A percentile compares a stretch with the other conserved stretches of the same genome.
phyloP scores from a whole-genome alignment of 2,329 filamentous ascomycete species.

The Corynespora cassiicola region DNA sequence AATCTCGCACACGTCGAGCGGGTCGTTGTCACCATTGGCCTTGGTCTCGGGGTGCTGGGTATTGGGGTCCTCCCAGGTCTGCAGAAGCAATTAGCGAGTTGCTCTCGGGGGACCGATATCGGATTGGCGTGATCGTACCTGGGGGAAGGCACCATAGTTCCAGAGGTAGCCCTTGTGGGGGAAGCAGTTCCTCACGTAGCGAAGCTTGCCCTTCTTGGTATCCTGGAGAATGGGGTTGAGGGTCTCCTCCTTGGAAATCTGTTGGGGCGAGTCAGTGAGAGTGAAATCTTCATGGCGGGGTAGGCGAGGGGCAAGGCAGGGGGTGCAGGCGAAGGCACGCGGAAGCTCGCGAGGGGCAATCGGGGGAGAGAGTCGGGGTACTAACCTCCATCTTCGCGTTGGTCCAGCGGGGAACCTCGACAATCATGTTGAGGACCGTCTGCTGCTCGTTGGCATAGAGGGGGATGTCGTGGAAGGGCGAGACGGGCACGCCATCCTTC shows the following conservation, averaged over 20 bases:
- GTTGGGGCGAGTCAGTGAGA: constrained; percentile 33
- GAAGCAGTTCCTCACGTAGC: constrained; percentile 99
- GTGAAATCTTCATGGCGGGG: constrained; percentile 14
- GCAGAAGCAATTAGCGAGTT: constrained; percentile 33
- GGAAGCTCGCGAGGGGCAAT: not conserved
- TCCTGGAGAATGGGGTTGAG: constrained; percentile 99
- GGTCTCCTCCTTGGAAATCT: constrained; percentile 99
- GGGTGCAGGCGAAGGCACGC: not conserved
- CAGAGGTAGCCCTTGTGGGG: constrained; percentile 99
- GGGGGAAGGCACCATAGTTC: constrained; percentile 99
- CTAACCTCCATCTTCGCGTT: constrained; percentile 98
- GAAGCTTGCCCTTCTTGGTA: constrained; percentile 99
- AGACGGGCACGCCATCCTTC: constrained; percentile 93
- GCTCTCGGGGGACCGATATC: constrained; percentile 42
- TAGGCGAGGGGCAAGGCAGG: constrained; percentile 7
- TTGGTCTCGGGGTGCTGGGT: constrained; percentile 97
- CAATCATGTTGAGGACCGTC: constrained; percentile 97
- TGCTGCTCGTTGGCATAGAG: constrained; percentile 97
- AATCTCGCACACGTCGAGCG: constrained; percentile 99
- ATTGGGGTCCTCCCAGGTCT: constrained; percentile 99
- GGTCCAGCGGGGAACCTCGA: constrained; percentile 99
- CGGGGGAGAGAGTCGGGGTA: constrained; percentile 26
- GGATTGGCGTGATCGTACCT: constrained; percentile 64
- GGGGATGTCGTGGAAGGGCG: constrained; percentile 97
- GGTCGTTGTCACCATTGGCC: constrained; percentile 99